Base-by-base conservation (phyloP, 164 flowering plant genomes). In the Nymphaea thermarum region DNA sequence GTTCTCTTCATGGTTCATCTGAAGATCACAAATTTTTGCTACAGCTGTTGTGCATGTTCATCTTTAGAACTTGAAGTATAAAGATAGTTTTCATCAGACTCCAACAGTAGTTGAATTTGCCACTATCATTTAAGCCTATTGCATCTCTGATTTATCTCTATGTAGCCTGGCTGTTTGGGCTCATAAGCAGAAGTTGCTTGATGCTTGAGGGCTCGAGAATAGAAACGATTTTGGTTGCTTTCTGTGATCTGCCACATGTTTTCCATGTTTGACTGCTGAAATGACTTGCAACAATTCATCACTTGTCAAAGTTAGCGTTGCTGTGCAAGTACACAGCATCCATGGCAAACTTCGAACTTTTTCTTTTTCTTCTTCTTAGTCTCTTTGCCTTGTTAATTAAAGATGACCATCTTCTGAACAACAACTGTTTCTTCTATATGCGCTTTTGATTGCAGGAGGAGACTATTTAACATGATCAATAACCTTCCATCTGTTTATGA, bases 401-500 rank as follows among this genome's bases (percentile, higher is more conserved):
- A 51, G 8, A 8, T 51, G 57, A 7, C 57, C 57, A 51, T 51
- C 57, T 51, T 15, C 57, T 51, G 36, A 25, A 25, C 36, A 25
- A 25, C 36, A 42, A 68, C 45, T 44, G 4, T 4, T 70, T 16
- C 64, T 63, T 44, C 60, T 66, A 2, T 69, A 67, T 78, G 63
- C 76, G 72, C 57, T 43, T 62, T 36, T 12, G 67, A 45, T 59
- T 78, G 77, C 83, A 86, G 90, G 75, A 82, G 80, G 59, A 85
- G 83, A 15, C 80, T 86, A 17, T 86, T 86, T 68, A 72, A 55
- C 63, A 77, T 84, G 88, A 82, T 86, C 43, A 84, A 86, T 83
- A 88, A 84, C 51, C 84, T 86, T 5, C 87, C 91, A 11, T 80
- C 91, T 18, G 73, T 86, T 77, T 82, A 74, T 75, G 91, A 86